Percentiles rank a stretch among this genome's conserved stretches.
These are phyloP conservation scores for Solanum piurae DNA, from an alignment of 257 asterid genomes.

Conservation along the genomic window DNA sequence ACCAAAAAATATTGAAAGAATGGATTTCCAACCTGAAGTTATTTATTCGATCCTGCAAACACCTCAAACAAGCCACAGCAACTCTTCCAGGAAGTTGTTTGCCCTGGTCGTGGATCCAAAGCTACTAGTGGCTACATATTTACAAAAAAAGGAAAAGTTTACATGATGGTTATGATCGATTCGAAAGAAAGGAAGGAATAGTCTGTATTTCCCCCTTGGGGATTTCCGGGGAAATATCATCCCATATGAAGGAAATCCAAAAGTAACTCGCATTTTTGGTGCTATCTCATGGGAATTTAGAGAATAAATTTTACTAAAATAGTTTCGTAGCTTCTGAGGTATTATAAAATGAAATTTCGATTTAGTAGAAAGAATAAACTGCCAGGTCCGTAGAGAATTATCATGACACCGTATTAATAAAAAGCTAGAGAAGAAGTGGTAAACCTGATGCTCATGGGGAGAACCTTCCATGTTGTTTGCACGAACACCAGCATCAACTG, in stretches of 20 bases:
- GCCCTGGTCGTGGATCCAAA: slow-evolving; percentile 17
- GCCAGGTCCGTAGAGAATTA: not conserved
- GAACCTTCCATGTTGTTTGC: slow-evolving; percentile 13
- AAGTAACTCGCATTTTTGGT: not conserved
- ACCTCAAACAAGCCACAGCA: slow-evolving; percentile 68
- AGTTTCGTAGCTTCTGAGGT: not conserved
- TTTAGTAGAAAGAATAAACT: not conserved
- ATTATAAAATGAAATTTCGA: not conserved
- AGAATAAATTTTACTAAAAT: no score
- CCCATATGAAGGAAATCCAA: not conserved
- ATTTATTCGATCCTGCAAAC: slow-evolving; percentile 41
- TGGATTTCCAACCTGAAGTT: slow-evolving; percentile 15
- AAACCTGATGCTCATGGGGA: slow-evolving; percentile 6
- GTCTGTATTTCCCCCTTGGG: not conserved
- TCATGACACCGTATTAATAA: not conserved
- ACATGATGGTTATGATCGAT: not conserved
- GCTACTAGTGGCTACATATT: slow-evolving; percentile 26
- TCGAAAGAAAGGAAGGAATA: not conserved
- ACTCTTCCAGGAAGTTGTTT: slow-evolving; percentile 50
- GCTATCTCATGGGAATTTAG: not conserved
- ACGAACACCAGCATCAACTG: slow-evolving; percentile 6
- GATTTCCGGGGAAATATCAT: not conserved
- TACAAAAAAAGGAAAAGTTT: not conserved
- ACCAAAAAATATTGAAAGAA: not conserved
- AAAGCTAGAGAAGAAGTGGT: not conserved